Conservation (phyloP, 371 early-diverging fungal genomes). For the Chytridium lagenaria region DNA sequence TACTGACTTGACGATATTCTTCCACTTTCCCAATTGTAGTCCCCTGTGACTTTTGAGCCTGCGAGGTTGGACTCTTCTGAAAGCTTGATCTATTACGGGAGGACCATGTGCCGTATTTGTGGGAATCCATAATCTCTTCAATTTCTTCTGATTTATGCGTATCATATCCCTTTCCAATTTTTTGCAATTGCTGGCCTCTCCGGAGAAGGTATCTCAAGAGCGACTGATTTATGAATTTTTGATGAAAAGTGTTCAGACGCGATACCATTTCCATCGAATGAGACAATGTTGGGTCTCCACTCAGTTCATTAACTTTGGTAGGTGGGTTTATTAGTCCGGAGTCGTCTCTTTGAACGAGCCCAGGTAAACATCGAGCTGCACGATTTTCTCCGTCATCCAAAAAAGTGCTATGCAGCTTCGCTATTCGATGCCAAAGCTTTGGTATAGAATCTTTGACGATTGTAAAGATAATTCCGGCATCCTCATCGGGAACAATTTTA, state of each 20-base stretch:
- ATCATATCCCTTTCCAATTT: neutral
- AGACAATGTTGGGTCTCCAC: too few species aligned
- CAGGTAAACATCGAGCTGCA: neutral
- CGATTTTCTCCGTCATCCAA: neutral
- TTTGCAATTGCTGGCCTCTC: neutral
- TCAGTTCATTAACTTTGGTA: neutral
- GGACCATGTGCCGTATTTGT: neutral
- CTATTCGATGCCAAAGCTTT: too few species aligned
- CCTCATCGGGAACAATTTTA: neutral
- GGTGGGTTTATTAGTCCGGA: neutral
- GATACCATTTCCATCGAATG: neutral
- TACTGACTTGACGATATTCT: constrained; percentile 7
- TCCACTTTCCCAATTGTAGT: neutral
- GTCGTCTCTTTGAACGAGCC: neutral
- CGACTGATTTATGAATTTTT: constrained; percentile 6
- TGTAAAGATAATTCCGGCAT: neutral
- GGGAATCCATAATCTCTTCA: neutral
- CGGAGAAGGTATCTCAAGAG: constrained; percentile 6
- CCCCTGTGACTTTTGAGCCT: too few species aligned
- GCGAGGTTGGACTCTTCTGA: too few species aligned
- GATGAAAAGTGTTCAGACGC: neutral
- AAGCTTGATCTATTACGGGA: neutral
- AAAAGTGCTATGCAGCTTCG: neutral
- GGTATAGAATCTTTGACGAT: neutral
- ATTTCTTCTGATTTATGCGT: too few species aligned